Base-by-base conservation (phyloP, 2,329 filamentous ascomycete species). In the Parafenestella ontariensis region DNA sequence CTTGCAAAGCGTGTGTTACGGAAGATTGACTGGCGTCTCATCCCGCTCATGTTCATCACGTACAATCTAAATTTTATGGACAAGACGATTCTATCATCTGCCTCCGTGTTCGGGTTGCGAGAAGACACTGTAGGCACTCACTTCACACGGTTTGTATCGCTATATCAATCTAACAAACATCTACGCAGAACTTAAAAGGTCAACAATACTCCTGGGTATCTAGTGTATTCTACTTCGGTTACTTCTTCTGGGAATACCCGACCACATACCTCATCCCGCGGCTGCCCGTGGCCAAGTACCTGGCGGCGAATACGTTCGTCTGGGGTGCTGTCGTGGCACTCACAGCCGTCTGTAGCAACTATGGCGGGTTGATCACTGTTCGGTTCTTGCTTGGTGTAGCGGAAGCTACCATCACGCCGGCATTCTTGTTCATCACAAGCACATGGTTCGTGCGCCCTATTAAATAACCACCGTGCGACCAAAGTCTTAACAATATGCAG, bases 51-150 rank as follows among this genome's bases (percentile, higher is more conserved):
- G 9, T 86, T 86, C 55, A 59, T 82, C 37, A 85, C 82, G 0
- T 87, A 87, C 63, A 82, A 82, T 74, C 68, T 87, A 57, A 85
- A 85, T 62, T 87, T 86, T 52, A 84, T 87, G 77, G 85, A 87
- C 69, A 87, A 87, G 65, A 81, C 80, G 0, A 66, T 68, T n/a
- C 44, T 70, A 58, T 58, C 70, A 44, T 55, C 82, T 80, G 84
- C 85, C 0, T 77, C 83, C 3, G 82, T 87, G 0, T 86, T 87
- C 59, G 84, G 33, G 79, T 76, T 4, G 83, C 53, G 62, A 23
- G 49, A 62, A 18, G 64, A 69, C 37, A 67, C 51, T 24, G 53
- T 54, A 44, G 29, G 53, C 45, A 20, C 8, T 45, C 18, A 6
- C 26, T 20, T 33, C 42, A 5, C n/a, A 24, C 11, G 8, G 3